phyloP scores from a whole-genome alignment of 1,284 basidiomycete genomes.

The Pseudozyma tsukubaensis region DNA sequence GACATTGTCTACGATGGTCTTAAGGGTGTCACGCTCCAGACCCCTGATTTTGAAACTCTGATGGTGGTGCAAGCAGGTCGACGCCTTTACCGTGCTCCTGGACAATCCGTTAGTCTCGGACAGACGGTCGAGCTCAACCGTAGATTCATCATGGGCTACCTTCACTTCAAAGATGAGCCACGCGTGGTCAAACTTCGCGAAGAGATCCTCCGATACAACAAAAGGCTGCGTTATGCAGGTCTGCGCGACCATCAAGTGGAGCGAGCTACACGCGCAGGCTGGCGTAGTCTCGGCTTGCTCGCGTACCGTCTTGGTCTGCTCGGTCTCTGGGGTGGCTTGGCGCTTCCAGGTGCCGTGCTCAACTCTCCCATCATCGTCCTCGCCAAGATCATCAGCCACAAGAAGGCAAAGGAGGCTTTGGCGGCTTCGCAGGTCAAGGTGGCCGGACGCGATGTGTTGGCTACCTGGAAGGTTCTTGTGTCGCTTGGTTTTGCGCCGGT shows the following conservation, averaged over 20 bases:
- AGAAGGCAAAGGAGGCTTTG: constrained; percentile 96
- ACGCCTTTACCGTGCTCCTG: constrained; percentile 92
- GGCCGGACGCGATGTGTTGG: constrained; percentile 91
- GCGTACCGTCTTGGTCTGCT: constrained; percentile 86
- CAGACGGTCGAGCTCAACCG: constrained; percentile 98
- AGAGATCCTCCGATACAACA: constrained; percentile 94
- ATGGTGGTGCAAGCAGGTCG: constrained; percentile 98
- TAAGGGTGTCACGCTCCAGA: constrained; percentile 94
- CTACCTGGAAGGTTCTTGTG: constrained; percentile 98
- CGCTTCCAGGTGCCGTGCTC: constrained; percentile 92
- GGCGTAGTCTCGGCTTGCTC: constrained; percentile 88
- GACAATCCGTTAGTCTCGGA: constrained; percentile 90
- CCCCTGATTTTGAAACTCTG: constrained; percentile 96
- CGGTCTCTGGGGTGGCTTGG: constrained; percentile 84
- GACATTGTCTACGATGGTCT: constrained; percentile 94
- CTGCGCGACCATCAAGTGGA: constrained; percentile 96
- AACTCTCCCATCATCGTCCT: constrained; percentile 95
- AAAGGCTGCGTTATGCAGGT: constrained; percentile 89
- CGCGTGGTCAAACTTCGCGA: constrained; percentile 83
- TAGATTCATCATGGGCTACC: constrained; percentile 91
- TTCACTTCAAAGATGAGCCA: constrained; percentile 91
- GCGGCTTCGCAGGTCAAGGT: constrained; percentile 97
- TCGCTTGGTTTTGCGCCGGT: constrained; percentile 90
- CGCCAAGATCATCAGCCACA: constrained; percentile 86
- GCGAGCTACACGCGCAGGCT: constrained; percentile 75